These are phyloP conservation scores for Candida lessepsii DNA, from an alignment of 805 yeast genomes.

Conservation along the genomic window DNA sequence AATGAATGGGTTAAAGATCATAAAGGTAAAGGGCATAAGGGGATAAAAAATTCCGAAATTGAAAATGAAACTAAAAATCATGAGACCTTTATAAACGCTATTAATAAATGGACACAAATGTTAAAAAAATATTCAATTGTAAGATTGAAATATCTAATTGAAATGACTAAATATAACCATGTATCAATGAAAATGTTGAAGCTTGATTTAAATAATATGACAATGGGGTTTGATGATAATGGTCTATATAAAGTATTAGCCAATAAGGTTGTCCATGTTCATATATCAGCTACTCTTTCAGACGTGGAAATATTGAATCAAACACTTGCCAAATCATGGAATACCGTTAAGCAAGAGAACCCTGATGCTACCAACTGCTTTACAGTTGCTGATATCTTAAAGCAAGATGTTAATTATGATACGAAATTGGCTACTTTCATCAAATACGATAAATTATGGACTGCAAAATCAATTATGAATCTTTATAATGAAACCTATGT, in stretches of 20 bases:
- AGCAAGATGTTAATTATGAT: conserved; percentile 6
- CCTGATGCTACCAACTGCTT: conserved; percentile 7
- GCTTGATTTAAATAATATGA: conserved; percentile 7
- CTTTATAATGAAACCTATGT: conserved; percentile 10
- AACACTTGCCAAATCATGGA: conserved; percentile 6
- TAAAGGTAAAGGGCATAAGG: no score
- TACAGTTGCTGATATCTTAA: conserved; percentile 10
- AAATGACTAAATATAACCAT: conserved; percentile 2
- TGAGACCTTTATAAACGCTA: background rate
- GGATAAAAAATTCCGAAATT: background rate
- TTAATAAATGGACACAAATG: background rate
- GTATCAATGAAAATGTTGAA: conserved; percentile 8
- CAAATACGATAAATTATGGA: conserved; percentile 13
- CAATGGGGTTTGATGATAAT: conserved; percentile 10
- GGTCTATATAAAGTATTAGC: conserved; percentile 12
- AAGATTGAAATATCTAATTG: conserved; percentile 11
- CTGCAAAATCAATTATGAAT: conserved; percentile 7
- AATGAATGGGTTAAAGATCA: no score
- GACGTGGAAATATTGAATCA: conserved; percentile 1
- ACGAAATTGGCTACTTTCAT: conserved; percentile 8
- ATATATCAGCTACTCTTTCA: background rate
- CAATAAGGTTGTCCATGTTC: background rate
- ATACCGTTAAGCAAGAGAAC: conserved; percentile 5
- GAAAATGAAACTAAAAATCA: background rate
- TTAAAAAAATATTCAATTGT: conserved; percentile 8